Evolutionary conservation across 805 yeast genomes (phyloP).

Genomic region (Pichia pseudocactophila): DNA sequence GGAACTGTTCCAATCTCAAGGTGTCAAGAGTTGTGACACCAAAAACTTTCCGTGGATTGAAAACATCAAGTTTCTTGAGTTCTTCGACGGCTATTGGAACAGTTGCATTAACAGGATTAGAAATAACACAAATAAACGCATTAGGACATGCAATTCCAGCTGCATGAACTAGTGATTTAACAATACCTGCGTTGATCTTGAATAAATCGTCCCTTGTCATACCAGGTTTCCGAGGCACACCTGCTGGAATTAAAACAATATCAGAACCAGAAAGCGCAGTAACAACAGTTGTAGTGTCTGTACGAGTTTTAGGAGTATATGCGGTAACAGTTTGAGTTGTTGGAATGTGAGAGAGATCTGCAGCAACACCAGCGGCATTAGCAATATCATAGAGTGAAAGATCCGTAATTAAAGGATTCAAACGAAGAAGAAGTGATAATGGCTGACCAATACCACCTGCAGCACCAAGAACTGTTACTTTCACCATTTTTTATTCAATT

Average conservation of each 20-base stretch:
- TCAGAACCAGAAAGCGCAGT: slow-evolving; percentile 40
- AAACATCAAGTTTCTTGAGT: slow-evolving; percentile 42
- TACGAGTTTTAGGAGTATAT: slow-evolving; percentile 17
- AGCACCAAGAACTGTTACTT: slow-evolving; percentile 73
- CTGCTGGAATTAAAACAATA: slow-evolving; percentile 52
- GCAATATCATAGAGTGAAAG: slow-evolving; percentile 81
- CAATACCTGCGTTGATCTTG: slow-evolving; percentile 49
- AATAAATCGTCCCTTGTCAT: slow-evolving; percentile 59
- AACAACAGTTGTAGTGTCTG: slow-evolving; percentile 30
- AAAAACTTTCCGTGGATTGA: slow-evolving; percentile 42
- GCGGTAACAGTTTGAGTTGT: slow-evolving; percentile 19
- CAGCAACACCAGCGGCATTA: slow-evolving; percentile 78
- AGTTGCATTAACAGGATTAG: slow-evolving; percentile 55
- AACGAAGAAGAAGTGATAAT: slow-evolving; percentile 69
- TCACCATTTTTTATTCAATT: slow-evolving; percentile 32
- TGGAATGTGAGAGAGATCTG: slow-evolving; percentile 78
- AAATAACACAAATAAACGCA: slow-evolving; percentile 46
- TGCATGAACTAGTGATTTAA: slow-evolving; percentile 41
- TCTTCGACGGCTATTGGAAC: slow-evolving; percentile 54
- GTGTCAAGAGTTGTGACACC: slow-evolving; percentile 56
- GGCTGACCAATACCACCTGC: not conserved
- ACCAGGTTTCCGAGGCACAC: slow-evolving; percentile 59
- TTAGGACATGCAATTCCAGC: slow-evolving; percentile 41
- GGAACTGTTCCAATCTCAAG: slow-evolving; percentile 46
- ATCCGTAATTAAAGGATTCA: slow-evolving; percentile 53